A percentile compares a stretch with the other conserved stretches of the same genome.
Conservation (phyloP, 148 eudicot species). For the Rhododendron ovatum region DNA sequence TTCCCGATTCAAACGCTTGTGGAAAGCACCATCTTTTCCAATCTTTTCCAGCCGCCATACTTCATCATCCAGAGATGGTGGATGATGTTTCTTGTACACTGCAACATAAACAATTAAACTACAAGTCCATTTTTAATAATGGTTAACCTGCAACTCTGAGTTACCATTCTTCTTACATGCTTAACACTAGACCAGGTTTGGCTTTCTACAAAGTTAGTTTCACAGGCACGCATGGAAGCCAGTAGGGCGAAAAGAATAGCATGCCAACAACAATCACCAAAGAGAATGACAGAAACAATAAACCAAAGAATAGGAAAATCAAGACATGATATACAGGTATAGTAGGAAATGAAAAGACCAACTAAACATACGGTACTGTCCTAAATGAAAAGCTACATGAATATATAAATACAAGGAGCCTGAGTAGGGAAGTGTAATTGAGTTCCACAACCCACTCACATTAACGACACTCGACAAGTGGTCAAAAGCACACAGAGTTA, state of each 20-base stretch:
- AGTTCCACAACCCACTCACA: background rate
- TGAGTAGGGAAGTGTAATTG: background rate
- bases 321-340: background rate
- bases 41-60: slow-evolving; percentile 75
- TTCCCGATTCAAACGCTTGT: slow-evolving; percentile 51
- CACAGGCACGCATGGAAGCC: background rate
- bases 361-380: background rate
- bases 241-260: slow-evolving; percentile 56
- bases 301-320: background rate
- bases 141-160: slow-evolving; percentile 53
- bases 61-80: slow-evolving; percentile 65
- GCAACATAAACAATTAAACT: slow-evolving; percentile 37
- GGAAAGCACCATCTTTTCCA: slow-evolving; percentile 69
- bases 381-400: background rate
- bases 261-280: slow-evolving; percentile 26
- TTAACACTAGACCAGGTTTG: slow-evolving; percentile 52
- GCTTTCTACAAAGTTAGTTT: background rate
- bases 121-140: slow-evolving; percentile 24
- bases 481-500: background rate
- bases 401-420: background rate
- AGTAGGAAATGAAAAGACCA: background rate
- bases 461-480: background rate
- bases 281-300: background rate
- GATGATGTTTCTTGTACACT: slow-evolving; percentile 84
- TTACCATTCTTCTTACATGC: slow-evolving; percentile 55